These are phyloP conservation scores for Globisporangium echinulatum DNA, from an alignment of 352 stramenopile species.

Conservation along the genomic window DNA sequence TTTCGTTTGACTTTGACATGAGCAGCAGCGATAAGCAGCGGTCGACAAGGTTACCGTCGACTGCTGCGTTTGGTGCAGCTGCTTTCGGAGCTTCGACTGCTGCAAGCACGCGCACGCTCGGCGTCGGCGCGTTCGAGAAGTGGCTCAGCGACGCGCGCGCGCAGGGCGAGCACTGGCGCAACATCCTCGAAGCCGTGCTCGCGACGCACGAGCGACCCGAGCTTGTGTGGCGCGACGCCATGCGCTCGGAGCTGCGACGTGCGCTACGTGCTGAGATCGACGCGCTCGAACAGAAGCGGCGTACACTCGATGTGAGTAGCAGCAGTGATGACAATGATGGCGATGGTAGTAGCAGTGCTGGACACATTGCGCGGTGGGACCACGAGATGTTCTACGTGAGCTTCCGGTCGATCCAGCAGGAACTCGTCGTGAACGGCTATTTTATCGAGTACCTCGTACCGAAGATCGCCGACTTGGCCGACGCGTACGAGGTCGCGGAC, in stretches of 20 bases:
- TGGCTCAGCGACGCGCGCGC: slow-evolving; percentile 58
- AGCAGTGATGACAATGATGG: slow-evolving; percentile 6
- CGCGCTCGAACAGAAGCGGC: slow-evolving; percentile 27
- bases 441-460: slow-evolving; percentile 76
- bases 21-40: slow-evolving; percentile 37
- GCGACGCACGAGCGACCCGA: slow-evolving; percentile 58
- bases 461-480: slow-evolving; percentile 51
- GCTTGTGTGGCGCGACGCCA: slow-evolving; percentile 63
- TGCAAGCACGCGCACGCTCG: slow-evolving; percentile 28
- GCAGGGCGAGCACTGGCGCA: slow-evolving; percentile 70
- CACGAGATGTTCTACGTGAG: slow-evolving; percentile 79
- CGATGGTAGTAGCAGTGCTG: background rate
- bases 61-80: background rate
- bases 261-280: slow-evolving; percentile 57
- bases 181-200: slow-evolving; percentile 54
- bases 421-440: slow-evolving; percentile 77
- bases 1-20: slow-evolving; percentile 64
- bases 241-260: slow-evolving; percentile 52
- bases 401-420: slow-evolving; percentile 62
- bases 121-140: slow-evolving; percentile 43
- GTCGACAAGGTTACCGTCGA: slow-evolving; percentile 15
- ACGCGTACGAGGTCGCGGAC: slow-evolving; percentile 63
- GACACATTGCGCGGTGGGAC: slow-evolving; percentile 46
- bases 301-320: slow-evolving; percentile 1
- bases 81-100: slow-evolving; percentile 7